phyloP scores from a whole-genome alignment of 2,329 filamentous ascomycete genomes.

The Fusarium camptoceras region DNA sequence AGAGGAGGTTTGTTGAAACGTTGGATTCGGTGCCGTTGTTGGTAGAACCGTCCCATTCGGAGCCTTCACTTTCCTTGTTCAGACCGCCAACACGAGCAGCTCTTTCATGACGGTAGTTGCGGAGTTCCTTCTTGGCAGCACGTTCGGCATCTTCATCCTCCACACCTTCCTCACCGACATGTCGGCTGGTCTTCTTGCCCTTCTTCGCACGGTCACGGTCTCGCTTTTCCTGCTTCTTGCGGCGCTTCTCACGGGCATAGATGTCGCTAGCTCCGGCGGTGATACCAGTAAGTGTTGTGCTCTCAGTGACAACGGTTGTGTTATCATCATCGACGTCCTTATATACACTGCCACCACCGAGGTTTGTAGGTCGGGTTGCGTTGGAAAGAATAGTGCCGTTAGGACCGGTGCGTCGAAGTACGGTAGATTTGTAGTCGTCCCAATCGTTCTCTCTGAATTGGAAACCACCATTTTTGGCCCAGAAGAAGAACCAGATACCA shows the following conservation, averaged over 20 bases:
- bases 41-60: constrained; percentile 79
- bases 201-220: constrained; percentile 55
- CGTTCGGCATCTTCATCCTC: constrained; percentile 74
- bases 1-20: constrained; percentile 71
- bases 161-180: constrained; percentile 68
- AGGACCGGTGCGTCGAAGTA: constrained; percentile 86
- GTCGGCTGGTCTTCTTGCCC: constrained; percentile 60
- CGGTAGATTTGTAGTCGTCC: constrained; percentile 98
- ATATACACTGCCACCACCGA: constrained; percentile 90
- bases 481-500: constrained; percentile 98
- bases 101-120: constrained; percentile 87
- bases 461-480: constrained; percentile 96
- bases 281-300: constrained; percentile 63
- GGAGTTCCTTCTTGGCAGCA: constrained; percentile 75
- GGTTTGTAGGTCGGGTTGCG: constrained; percentile 82
- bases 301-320: constrained; percentile 60
- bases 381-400: constrained; percentile 88
- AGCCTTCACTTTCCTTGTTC: constrained; percentile 84
- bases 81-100: constrained; percentile 88
- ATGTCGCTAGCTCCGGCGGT: constrained; percentile 69
- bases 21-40: constrained; percentile 72
- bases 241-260: constrained; percentile 65
- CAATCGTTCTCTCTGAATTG: constrained; percentile 87
- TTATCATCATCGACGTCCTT: constrained; percentile 71
- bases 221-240: constrained; percentile 64